Evolutionary conservation across 2,329 filamentous ascomycete species (phyloP).

Genomic region (Anthostomella pinea): DNA sequence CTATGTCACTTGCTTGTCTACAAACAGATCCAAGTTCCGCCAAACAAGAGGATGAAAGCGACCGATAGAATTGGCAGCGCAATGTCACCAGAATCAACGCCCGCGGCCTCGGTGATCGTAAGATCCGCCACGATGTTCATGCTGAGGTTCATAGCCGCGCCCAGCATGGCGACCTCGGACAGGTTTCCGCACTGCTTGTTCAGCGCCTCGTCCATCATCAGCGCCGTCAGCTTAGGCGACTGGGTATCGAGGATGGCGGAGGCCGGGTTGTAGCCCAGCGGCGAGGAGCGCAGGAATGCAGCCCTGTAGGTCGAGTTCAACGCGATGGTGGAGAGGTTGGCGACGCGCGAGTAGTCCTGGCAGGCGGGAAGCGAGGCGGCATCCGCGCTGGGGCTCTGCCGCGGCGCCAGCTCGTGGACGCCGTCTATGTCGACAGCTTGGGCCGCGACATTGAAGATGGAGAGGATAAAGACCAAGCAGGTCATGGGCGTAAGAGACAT

Average conservation of each 20-base stretch:
- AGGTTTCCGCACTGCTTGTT: constrained; percentile 46
- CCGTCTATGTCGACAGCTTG: constrained; percentile 16
- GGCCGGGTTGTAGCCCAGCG: constrained; percentile 38
- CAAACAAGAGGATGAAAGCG: constrained; percentile 24
- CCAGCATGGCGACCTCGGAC: constrained; percentile 40
- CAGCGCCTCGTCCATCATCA: constrained; percentile 39
- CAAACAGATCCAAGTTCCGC: constrained; percentile 23
- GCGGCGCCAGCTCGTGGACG: constrained; percentile 13
- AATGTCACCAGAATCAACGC: constrained; percentile 24
- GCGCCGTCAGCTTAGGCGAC: constrained; percentile 33
- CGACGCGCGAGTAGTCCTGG: constrained; percentile 41
- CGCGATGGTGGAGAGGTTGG: constrained; percentile 46
- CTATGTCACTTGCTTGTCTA: too few relatives aligned
- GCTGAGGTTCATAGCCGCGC: constrained; percentile 44
- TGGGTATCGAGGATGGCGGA: constrained; percentile 41
- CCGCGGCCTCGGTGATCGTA: constrained; percentile 31
- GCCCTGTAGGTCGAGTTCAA: constrained; percentile 44
- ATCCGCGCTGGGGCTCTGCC: constrained; percentile 21
- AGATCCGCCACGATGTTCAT: constrained; percentile 38
- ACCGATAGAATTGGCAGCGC: constrained; percentile 21
- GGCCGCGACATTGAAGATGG: constrained; percentile 18
- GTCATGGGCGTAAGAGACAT: constrained; percentile 18
- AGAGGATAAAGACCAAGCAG: constrained; percentile 21
- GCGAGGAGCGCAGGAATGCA: constrained; percentile 42
- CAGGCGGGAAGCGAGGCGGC: constrained; percentile 26